Conservation (phyloP, 345 rosid species). For the Draba incana region DNA sequence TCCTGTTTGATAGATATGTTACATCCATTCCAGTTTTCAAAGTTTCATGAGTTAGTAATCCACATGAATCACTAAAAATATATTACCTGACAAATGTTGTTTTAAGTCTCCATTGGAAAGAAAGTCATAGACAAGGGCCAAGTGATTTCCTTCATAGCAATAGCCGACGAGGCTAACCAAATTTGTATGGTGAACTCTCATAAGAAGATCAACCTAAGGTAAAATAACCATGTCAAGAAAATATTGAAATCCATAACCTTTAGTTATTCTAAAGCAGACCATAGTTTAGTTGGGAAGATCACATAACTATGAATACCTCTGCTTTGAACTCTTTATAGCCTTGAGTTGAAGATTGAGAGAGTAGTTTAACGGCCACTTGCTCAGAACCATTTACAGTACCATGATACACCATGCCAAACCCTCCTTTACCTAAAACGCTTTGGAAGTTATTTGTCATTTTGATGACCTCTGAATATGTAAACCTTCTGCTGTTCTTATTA, state of each 20-base stretch:
- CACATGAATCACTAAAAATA: not conserved
- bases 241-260: not conserved
- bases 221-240: not conserved
- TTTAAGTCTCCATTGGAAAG: constrained; percentile 46
- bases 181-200: constrained; percentile 51
- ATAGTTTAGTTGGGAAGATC: not conserved
- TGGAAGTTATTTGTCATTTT: constrained; percentile 45
- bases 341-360: constrained; percentile 45
- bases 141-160: constrained; percentile 46
- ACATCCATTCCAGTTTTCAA: not conserved
- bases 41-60: not conserved
- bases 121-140: constrained; percentile 52
- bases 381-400: constrained; percentile 40
- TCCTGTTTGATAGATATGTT: not conserved
- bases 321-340: constrained; percentile 39
- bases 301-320: constrained; percentile 6
- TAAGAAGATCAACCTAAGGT: constrained; percentile 47
- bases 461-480: constrained; percentile 34
- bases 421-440: constrained; percentile 49
- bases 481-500: constrained; percentile 18
- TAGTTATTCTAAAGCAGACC: not conserved
- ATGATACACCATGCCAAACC: constrained; percentile 50
- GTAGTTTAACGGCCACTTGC: constrained; percentile 55
- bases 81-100: constrained; percentile 42
- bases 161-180: constrained; percentile 49